These are phyloP conservation scores for Skeletonema tropicum DNA, from an alignment of 108 stramenopile species.

Conservation along the genomic window DNA sequence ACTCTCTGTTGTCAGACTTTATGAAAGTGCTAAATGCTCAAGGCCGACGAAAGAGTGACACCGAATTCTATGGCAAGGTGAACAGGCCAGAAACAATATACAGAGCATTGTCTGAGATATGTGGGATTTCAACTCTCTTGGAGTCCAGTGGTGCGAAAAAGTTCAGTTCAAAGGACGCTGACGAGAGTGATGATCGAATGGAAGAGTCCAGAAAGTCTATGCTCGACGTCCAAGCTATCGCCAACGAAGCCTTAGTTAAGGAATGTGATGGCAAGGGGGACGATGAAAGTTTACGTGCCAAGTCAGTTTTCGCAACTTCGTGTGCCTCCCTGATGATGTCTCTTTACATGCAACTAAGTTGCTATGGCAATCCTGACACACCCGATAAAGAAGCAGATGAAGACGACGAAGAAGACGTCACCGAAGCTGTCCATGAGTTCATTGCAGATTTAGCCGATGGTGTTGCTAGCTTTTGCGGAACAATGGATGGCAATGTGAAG, in stretches of 20 bases:
- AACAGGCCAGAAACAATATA: slow-evolving; percentile 42
- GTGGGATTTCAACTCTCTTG: slow-evolving; percentile 46
- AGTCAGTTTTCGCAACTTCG: slow-evolving; percentile 55
- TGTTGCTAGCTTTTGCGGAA: slow-evolving; percentile 24
- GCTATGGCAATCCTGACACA: slow-evolving; percentile 47
- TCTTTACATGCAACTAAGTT: slow-evolving; percentile 64
- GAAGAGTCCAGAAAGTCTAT: slow-evolving; percentile 36
- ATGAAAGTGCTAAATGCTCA: slow-evolving; percentile 20
- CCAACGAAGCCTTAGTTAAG: slow-evolving; percentile 27
- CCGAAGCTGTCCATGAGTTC: slow-evolving; percentile 63
- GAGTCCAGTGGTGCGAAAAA: slow-evolving; percentile 59
- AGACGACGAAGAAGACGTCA: slow-evolving; percentile 61
- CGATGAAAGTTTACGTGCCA: slow-evolving; percentile 24
- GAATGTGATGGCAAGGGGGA: slow-evolving; percentile 25
- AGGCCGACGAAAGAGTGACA: slow-evolving; percentile 19
- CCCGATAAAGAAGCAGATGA: slow-evolving; percentile 44
- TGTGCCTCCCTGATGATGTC: slow-evolving; percentile 50
- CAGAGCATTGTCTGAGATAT: slow-evolving; percentile 43
- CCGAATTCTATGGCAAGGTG: slow-evolving; percentile 19
- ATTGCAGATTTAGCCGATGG: slow-evolving; percentile 62
- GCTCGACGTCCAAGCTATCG: slow-evolving; percentile 39
- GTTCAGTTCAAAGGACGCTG: slow-evolving; percentile 11
- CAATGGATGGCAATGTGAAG: slow-evolving; percentile 11
- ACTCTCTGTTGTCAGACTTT: slow-evolving; percentile 70
- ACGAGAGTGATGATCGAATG: slow-evolving; percentile 31